Evolutionary conservation across 2,329 filamentous ascomycete species (phyloP).

Genomic region (Pyricularia sp.): DNA sequence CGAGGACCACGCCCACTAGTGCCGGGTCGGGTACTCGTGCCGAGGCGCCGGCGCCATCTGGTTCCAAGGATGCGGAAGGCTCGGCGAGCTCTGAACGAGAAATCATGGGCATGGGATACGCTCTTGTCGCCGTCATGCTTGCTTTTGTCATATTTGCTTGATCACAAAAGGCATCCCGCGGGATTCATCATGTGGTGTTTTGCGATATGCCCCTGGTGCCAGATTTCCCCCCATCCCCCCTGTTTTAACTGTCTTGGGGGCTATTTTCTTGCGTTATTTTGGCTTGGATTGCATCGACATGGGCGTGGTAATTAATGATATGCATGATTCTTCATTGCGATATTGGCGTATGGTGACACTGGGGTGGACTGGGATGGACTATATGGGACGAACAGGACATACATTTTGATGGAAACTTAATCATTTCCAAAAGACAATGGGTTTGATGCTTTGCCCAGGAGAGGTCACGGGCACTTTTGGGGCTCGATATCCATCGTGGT

Average conservation of each 20-base stretch:
- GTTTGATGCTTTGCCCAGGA: not conserved
- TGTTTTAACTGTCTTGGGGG: not conserved
- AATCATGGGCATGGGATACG: slow-evolving; percentile 39
- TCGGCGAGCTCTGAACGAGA: slow-evolving; percentile 35
- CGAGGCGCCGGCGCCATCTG: slow-evolving; percentile 12
- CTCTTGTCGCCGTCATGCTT: slow-evolving; percentile 39
- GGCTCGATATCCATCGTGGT: not conserved
- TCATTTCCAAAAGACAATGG: not conserved
- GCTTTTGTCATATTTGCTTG: slow-evolving; percentile 22
- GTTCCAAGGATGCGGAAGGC: slow-evolving; percentile 25
- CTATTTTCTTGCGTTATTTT: not conserved
- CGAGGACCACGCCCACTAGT: slow-evolving; percentile 7
- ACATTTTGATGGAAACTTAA: not conserved
- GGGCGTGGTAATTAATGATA: not conserved
- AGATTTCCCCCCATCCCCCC: slow-evolving; percentile 24
- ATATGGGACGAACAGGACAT: not conserved
- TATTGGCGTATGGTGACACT: not conserved
- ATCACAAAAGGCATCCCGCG: not conserved
- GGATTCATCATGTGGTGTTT: not conserved
- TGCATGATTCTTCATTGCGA: not conserved
- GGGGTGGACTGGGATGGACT: not conserved
- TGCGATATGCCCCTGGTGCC: not conserved
- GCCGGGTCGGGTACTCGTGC: slow-evolving; percentile 14
- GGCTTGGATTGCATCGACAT: not conserved
- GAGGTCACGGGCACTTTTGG: not conserved